Percentiles rank a stretch among this genome's conserved stretches.
These are phyloP conservation scores for Dendrobium chrysotoxum DNA, from an alignment of 106 monocot genomes.

Conservation along the genomic window DNA sequence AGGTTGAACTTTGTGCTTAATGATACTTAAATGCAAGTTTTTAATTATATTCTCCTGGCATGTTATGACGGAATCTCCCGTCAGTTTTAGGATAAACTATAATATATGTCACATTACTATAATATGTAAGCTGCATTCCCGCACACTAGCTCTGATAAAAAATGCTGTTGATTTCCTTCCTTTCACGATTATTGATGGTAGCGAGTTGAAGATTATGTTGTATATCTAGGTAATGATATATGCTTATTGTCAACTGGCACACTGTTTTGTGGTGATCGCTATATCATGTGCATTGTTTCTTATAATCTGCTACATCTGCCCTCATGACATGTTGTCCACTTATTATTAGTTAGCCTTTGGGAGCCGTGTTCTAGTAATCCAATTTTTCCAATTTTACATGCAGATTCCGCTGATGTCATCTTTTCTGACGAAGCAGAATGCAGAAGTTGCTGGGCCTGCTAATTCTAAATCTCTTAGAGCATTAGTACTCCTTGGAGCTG, in stretches of 20 bases:
- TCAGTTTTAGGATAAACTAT: neutral
- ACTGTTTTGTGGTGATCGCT: neutral
- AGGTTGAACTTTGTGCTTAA: neutral
- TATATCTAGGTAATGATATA: neutral
- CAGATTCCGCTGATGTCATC: slow-evolving; percentile 32
- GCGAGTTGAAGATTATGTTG: neutral
- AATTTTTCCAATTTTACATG: slow-evolving; percentile 11
- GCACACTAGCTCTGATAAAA: neutral
- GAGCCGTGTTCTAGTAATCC: neutral
- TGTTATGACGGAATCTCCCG: neutral
- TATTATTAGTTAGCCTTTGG: neutral
- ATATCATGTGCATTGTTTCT: neutral
- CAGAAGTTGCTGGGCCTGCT: slow-evolving; percentile 38
- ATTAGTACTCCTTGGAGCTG: slow-evolving; percentile 55
- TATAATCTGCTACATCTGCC: neutral
- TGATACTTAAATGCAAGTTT: neutral
- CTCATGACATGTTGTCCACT: neutral
- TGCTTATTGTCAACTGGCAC: neutral
- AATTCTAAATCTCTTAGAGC: slow-evolving; percentile 45
- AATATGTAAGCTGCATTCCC: neutral
- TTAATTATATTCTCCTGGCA: neutral
- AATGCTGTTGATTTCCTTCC: neutral
- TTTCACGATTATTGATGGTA: neutral
- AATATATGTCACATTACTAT: neutral
- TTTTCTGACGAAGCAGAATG: slow-evolving; percentile 31